Evolutionary conservation across 345 rosid genomes (phyloP).

Genomic region (Sisymbrium altissimum): DNA sequence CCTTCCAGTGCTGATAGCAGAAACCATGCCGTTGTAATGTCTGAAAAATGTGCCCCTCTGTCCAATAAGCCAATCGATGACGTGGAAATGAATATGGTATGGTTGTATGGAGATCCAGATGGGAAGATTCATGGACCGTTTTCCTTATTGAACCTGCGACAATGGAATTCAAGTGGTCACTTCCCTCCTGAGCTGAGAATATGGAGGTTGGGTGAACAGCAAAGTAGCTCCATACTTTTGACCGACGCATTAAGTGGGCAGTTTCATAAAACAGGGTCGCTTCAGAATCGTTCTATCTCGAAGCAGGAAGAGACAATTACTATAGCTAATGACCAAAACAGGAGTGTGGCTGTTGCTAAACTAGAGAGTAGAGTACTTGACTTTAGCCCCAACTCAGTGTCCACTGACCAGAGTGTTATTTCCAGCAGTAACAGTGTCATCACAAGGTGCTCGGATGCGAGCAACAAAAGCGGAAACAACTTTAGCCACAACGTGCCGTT

Average conservation of each 20-base stretch:
- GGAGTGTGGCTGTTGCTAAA: constrained; percentile 19
- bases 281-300: constrained; percentile 19
- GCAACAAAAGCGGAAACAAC: constrained; percentile 35
- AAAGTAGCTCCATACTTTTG: constrained; percentile 60
- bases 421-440: constrained; percentile 36
- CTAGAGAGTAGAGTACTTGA: constrained; percentile 35
- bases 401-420: constrained; percentile 34
- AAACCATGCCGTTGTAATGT: neutral
- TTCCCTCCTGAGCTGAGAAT: constrained; percentile 70
- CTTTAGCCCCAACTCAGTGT: constrained; percentile 35
- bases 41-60: neutral
- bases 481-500: constrained; percentile 35
- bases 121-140: constrained; percentile 90
- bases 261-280: constrained; percentile 28
- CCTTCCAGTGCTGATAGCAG: constrained; percentile 20
- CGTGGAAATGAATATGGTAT: constrained; percentile 37
- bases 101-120: constrained; percentile 84
- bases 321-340: constrained; percentile 5
- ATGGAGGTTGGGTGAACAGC: constrained; percentile 64
- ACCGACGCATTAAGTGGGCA: constrained; percentile 61
- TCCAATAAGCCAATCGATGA: constrained; percentile 12
- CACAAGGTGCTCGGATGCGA: constrained; percentile 31
- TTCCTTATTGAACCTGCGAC: constrained; percentile 52
- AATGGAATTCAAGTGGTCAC: constrained; percentile 63
- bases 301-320: constrained; percentile 20